phyloP scores from a whole-genome alignment of 2,329 filamentous ascomycete species.

The Fusarium zealandicum region DNA sequence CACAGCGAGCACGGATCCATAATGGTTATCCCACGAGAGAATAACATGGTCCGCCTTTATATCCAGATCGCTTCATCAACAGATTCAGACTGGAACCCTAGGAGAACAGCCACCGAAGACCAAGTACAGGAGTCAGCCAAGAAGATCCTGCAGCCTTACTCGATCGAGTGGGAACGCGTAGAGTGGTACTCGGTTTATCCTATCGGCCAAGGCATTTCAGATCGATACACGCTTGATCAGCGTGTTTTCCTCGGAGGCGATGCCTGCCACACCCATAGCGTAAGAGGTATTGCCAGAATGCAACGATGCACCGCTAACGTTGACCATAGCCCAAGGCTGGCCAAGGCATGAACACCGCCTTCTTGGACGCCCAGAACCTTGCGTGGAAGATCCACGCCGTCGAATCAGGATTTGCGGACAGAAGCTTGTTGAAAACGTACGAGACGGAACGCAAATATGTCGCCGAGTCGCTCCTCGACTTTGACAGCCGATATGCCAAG shows the following conservation, averaged over 20 bases:
- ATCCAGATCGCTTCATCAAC: constrained; percentile 71
- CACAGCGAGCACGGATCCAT: constrained; percentile 78
- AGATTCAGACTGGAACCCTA: constrained; percentile 66
- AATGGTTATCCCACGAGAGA: constrained; percentile 79
- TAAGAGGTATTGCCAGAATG: constrained; percentile 54
- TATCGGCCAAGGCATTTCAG: constrained; percentile 76
- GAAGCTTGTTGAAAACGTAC: constrained; percentile 81
- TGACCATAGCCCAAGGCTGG: constrained; percentile 73
- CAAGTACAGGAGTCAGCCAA: constrained; percentile 72
- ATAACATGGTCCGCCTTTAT: constrained; percentile 73
- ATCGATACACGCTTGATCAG: constrained; percentile 71
- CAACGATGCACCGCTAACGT: constrained; percentile 25
- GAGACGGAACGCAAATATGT: constrained; percentile 85
- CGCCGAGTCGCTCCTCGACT: constrained; percentile 83
- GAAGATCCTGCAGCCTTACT: constrained; percentile 70
- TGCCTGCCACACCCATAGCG: constrained; percentile 80
- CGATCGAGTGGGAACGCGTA: constrained; percentile 70
- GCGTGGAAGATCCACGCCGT: constrained; percentile 97
- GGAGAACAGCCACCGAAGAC: constrained; percentile 67
- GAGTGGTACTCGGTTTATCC: constrained; percentile 82
- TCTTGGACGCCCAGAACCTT: constrained; percentile 84
- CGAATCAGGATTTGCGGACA: constrained; percentile 79
- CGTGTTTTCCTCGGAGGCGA: constrained; percentile 79
- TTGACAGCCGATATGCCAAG: constrained; percentile 89
- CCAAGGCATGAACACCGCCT: constrained; percentile 82